Evolutionary conservation across 169 alveolate genomes (phyloP), one percentile per base, ranked within the genome.

Genomic region (Babesia bovis): DNA sequence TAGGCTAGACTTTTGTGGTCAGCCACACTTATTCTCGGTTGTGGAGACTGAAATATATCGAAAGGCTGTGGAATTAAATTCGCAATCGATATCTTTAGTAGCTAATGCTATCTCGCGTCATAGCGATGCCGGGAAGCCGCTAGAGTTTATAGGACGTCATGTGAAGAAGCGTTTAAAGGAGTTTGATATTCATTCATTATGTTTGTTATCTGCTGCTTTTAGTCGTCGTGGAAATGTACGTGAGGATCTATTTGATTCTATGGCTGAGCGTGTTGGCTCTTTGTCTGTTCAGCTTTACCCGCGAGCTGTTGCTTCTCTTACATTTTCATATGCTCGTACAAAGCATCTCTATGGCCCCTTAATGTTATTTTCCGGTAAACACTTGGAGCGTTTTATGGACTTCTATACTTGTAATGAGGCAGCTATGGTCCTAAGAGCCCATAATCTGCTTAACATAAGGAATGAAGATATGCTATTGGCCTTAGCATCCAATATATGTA

Each of bases 321-420:
- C 82, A 21, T 82, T 77, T 35, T 78, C 93, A n/a, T 88, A 69
- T 55, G 87, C 83, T 49, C 57, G 85, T 51, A 82, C 84, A 9
- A 51, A 50, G 56, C 93, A 88, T 61, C 76, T 82, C 25, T 91
- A 88, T 81, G 93, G 91, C 17, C 79, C 90, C 32, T 58, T 88
- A 51, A 71, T 88, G 79, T 81, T 71, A 59, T 88, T 76, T 61
- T 74, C 90, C 44, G 72, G 79, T 3, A 44, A 59, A 23, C 87
- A 78, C 63, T 32, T 78, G n/a, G 78, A 68, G 32, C 35, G 57
- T 13, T 66, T 56, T 28, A 36, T 47, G 65, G 83, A 63, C 9
- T 47, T 68, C 28, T 78, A 78, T 38, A 70, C 45, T 35, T 69
- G 82, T 44, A 70, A 78, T 32, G 83, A 78, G 28, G 44, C 50